Percentiles rank a stretch among this genome's conserved stretches.
Conservation (phyloP, 208 protist genomes). For the Leishmania tarentolae region DNA sequence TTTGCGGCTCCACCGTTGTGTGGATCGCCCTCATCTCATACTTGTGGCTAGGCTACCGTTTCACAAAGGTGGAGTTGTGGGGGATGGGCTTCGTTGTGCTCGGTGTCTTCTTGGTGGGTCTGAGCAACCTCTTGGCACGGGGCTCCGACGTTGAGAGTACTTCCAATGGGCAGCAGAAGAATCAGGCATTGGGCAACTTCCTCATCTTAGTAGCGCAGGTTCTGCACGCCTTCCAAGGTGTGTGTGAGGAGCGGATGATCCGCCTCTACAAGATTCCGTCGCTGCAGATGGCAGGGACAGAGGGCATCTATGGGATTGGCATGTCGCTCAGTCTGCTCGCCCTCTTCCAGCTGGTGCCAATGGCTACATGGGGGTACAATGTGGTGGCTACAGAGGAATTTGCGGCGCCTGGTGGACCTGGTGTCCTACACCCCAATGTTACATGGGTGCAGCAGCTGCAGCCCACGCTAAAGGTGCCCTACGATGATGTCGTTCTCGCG, state of each 20-base stretch:
- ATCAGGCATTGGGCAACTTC: conserved; percentile 66
- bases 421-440: conserved; percentile 21
- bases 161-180: conserved; percentile 16
- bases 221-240: conserved; percentile 88
- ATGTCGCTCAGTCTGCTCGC: conserved; percentile 72
- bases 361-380: conserved; percentile 46
- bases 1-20: conserved; percentile 89
- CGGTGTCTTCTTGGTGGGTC: conserved; percentile 70
- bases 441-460: conserved; percentile 30
- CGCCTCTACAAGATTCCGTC: conserved; percentile 68
- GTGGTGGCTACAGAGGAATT: conserved; percentile 32
- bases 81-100: conserved; percentile 63
- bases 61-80: conserved; percentile 70
- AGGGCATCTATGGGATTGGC: conserved; percentile 88
- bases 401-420: background rate
- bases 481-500: conserved; percentile 68
- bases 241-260: conserved; percentile 88
- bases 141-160: background rate
- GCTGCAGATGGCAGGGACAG: conserved; percentile 89
- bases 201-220: conserved; percentile 88
- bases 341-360: conserved; percentile 73
- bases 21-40: conserved; percentile 87
- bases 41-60: conserved; percentile 74
- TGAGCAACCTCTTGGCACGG: conserved; percentile 41
- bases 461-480: conserved; percentile 45